Conservation (phyloP, 176 grass and related monocot species). For the Ampelocalamus luodianensis region DNA sequence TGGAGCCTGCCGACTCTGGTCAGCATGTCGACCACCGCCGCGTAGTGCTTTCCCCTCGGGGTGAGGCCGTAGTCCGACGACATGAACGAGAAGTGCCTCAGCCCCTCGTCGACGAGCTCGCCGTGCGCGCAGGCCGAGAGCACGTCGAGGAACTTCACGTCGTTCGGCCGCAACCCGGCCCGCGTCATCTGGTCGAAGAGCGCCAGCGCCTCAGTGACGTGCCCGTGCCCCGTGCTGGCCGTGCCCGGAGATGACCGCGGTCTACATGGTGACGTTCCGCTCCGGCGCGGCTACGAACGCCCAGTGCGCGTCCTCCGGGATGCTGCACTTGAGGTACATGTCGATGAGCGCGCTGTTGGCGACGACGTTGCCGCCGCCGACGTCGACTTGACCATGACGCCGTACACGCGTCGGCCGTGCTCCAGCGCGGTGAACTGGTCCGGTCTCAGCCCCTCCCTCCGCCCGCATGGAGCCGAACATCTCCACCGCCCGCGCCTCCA, state of each 20-base stretch:
- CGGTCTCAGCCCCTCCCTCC: too few species aligned
- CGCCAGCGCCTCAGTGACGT: constrained; percentile 45
- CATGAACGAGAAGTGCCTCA: constrained; percentile 51
- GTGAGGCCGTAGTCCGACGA: constrained; percentile 32
- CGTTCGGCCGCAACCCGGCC: constrained; percentile 46
- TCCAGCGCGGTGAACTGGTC: too few species aligned
- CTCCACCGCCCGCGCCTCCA: constrained; percentile 31
- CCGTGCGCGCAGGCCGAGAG: constrained; percentile 58
- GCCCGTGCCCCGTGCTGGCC: constrained; percentile 58
- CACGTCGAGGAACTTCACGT: constrained; percentile 61
- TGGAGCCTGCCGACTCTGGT: constrained; percentile 52
- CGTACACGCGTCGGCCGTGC: constrained; percentile 53
- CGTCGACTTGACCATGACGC: constrained; percentile 47
- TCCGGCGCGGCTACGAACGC: constrained; percentile 47
- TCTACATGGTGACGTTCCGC: constrained; percentile 63
- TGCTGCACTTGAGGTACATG: constrained; percentile 73
- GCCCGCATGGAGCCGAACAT: constrained; percentile 48
- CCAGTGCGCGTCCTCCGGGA: constrained; percentile 44
- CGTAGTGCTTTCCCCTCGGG: constrained; percentile 47
- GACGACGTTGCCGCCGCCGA: constrained; percentile 46
- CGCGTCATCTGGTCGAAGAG: constrained; percentile 48
- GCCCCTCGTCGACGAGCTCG: constrained; percentile 51
- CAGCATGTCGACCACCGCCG: constrained; percentile 57
- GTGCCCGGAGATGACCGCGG: constrained; percentile 53
- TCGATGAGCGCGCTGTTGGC: constrained; percentile 54